These are phyloP conservation scores for Fennellomyces sp. DNA, from an alignment of 371 early-diverging fungal species.

Conservation along the genomic window DNA sequence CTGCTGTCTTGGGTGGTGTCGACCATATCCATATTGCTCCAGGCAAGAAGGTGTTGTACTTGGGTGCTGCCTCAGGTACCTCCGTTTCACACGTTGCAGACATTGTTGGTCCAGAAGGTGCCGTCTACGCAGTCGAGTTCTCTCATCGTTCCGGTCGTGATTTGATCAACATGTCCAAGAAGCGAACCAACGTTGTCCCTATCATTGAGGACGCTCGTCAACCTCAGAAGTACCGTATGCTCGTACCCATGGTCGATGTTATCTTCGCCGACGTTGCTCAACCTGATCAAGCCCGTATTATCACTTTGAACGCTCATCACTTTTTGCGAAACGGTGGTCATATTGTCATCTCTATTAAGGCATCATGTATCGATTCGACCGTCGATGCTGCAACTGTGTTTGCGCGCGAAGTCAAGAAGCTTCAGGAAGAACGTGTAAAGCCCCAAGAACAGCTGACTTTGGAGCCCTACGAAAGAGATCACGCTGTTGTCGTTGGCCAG, in stretches of 20 bases:
- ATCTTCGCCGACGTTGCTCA: constrained; percentile 99
- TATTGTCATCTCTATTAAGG: constrained; percentile 99
- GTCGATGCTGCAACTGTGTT: constrained; percentile 97
- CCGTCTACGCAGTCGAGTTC: constrained; percentile 99
- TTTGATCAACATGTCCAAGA: constrained; percentile 99
- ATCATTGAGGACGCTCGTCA: constrained; percentile 99
- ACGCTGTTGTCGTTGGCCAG: constrained; percentile 98
- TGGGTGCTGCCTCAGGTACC: constrained; percentile 99
- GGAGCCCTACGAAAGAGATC: constrained; percentile 99
- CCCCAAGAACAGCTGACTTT: constrained; percentile 99
- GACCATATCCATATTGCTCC: constrained; percentile 98
- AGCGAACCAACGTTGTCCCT: constrained; percentile 99
- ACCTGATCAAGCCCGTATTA: constrained; percentile 99
- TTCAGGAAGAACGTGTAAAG: constrained; percentile 98
- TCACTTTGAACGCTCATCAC: constrained; percentile 98
- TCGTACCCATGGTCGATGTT: constrained; percentile 99
- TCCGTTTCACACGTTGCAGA: constrained; percentile 99
- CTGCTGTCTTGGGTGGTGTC: constrained; percentile 99
- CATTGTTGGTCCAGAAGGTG: constrained; percentile 97
- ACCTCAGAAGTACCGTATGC: constrained; percentile 99
- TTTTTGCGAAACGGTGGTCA: constrained; percentile 99
- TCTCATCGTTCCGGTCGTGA: constrained; percentile 99
- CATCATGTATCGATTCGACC: constrained; percentile 99
- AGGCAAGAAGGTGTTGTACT: constrained; percentile 98
- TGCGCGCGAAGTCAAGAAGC: constrained; percentile 99